phyloP scores from a whole-genome alignment of 2,329 filamentous ascomycete species.

The Diaporthe velutina region DNA sequence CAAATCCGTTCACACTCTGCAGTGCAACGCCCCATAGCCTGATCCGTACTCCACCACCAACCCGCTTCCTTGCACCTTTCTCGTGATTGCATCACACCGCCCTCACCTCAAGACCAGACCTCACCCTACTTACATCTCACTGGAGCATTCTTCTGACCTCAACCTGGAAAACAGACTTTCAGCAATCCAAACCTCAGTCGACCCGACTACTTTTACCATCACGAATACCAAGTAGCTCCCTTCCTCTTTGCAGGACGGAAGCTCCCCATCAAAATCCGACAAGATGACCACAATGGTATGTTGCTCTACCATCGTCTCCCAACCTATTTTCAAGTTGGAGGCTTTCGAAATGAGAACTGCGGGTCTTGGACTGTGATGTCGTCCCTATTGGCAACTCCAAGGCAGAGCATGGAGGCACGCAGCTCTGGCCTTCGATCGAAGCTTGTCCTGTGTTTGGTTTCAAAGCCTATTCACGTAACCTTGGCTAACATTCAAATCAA shows the following conservation, averaged over 20 bases:
- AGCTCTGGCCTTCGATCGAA: background rate
- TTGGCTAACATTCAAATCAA: slow-evolving; percentile 30
- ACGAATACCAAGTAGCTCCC: slow-evolving; percentile 35
- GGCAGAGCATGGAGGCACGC: background rate
- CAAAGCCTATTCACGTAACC: background rate
- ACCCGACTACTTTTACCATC: slow-evolving; percentile 17
- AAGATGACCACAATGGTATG: slow-evolving; percentile 68
- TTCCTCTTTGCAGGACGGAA: slow-evolving; percentile 40
- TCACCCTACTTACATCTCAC: background rate
- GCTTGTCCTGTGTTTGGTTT: background rate
- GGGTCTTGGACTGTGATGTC: background rate
- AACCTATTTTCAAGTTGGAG: background rate
- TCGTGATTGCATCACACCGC: slow-evolving; percentile 38
- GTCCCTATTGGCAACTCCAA: background rate
- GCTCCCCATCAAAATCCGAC: slow-evolving; percentile 39
- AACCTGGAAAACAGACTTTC: slow-evolving; percentile 15
- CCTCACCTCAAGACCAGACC: too few relatives aligned
- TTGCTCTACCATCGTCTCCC: slow-evolving; percentile 16
- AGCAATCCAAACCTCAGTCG: background rate
- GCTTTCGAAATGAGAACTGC: background rate
- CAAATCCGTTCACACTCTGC: slow-evolving; percentile 1
- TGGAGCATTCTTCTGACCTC: slow-evolving; percentile 20
- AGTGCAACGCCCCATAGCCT: slow-evolving; percentile 21
- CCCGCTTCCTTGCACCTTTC: slow-evolving; percentile 19
- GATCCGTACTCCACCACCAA: slow-evolving; percentile 11